These are phyloP conservation scores for Davidsoniella neocaledoniae DNA, from an alignment of 2,329 filamentous ascomycete species.

Conservation along the genomic window DNA sequence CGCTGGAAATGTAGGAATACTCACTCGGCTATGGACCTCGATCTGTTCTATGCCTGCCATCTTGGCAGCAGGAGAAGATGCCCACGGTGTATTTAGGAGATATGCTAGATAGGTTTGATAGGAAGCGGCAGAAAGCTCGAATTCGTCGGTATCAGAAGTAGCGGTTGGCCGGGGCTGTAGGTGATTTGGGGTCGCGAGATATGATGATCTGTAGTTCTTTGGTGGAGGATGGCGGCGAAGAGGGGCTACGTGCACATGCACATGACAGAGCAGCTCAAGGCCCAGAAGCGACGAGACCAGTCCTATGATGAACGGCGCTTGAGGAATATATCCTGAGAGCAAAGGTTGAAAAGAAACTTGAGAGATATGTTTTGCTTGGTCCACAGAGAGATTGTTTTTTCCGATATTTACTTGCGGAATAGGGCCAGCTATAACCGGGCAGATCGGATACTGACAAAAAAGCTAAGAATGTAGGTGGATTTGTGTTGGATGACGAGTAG, in stretches of 20 bases:
- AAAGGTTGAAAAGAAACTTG: background rate
- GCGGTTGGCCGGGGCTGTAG: background rate
- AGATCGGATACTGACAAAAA: no score
- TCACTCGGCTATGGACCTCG: constrained; percentile 92
- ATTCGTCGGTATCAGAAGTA: background rate
- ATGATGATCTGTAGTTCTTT: background rate
- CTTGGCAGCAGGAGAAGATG: constrained; percentile 13
- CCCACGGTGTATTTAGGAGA: constrained; percentile 7
- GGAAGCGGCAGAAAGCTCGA: constrained; percentile 1
- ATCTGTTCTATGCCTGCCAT: constrained; percentile 96
- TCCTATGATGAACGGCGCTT: constrained; percentile 10
- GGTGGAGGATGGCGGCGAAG: constrained; percentile 1
- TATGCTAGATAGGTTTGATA: constrained; percentile 3
- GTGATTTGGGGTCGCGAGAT: background rate
- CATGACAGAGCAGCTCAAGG: constrained; percentile 13
- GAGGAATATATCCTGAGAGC: background rate
- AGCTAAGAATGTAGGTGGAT: no score
- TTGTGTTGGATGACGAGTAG: no score
- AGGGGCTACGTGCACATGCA: constrained; percentile 11
- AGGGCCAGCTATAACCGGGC: no score
- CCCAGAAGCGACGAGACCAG: constrained; percentile 11
- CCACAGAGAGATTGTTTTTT: no score
- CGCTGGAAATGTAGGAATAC: constrained; percentile 1
- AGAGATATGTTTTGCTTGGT: no score
- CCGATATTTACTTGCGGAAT: no score